Percentiles rank a stretch among this genome's conserved stretches.
Evolutionary conservation across 2,329 filamentous ascomycete species (phyloP).

Genomic region (Metarhizium anisopliae): DNA sequence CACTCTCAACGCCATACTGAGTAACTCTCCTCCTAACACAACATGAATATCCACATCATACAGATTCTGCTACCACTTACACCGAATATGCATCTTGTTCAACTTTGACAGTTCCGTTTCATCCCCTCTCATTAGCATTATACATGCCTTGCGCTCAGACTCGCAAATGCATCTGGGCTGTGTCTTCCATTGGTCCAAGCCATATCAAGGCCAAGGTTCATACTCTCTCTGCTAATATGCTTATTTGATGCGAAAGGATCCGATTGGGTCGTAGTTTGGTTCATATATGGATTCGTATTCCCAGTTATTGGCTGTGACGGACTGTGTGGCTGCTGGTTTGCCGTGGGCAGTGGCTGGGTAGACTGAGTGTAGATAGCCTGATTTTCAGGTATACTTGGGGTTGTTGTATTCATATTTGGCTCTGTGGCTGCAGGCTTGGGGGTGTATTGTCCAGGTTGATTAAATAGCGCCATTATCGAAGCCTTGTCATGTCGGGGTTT

Average conservation of each 20-base stretch:
- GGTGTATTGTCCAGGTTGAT: constrained; percentile 45
- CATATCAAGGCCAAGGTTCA: constrained; percentile 55
- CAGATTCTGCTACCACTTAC: neutral
- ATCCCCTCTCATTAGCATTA: constrained; percentile 18
- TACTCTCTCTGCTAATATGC: constrained; percentile 57
- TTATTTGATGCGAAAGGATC: constrained; percentile 33
- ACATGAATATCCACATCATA: neutral
- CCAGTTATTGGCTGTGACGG: constrained; percentile 27
- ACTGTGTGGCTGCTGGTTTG: constrained; percentile 17
- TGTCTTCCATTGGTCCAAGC: constrained; percentile 62
- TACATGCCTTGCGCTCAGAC: constrained; percentile 54
- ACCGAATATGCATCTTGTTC: neutral
- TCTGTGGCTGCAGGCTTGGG: constrained; percentile 24
- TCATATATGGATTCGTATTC: constrained; percentile 51
- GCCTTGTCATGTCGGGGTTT: constrained; percentile 55
- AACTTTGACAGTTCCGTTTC: neutral
- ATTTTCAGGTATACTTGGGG: constrained; percentile 20
- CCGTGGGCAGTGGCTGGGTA: constrained; percentile 18
- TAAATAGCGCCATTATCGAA: constrained; percentile 69
- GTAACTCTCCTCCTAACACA: neutral
- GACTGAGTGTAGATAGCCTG: constrained; percentile 15
- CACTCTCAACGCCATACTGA: neutral
- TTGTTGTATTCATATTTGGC: constrained; percentile 17
- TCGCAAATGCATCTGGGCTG: constrained; percentile 73
- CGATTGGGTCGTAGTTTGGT: constrained; percentile 20